Conservation (phyloP, 768 basidiomycete species). For the Psilocybe cubensis region DNA sequence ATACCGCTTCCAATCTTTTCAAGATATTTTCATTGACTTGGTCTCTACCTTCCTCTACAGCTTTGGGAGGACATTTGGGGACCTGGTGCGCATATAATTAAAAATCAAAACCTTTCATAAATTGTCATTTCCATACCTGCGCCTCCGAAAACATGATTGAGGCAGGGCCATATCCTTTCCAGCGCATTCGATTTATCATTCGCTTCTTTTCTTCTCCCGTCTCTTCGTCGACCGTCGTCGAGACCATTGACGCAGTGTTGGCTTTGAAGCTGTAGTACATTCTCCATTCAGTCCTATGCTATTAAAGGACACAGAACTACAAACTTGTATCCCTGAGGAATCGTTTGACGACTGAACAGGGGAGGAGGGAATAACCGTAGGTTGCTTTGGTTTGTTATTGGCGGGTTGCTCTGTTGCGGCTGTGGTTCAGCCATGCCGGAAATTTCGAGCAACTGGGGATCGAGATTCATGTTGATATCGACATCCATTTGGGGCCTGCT, state of each 20-base stretch:
- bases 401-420: constrained; percentile 9
- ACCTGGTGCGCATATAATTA: constrained; percentile 40
- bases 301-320: constrained; percentile 14
- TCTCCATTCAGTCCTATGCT: background rate
- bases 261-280: constrained; percentile 64
- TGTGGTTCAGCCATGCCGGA: constrained; percentile 3
- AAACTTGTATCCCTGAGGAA: constrained; percentile 84
- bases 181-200: constrained; percentile 84
- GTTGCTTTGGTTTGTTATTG: constrained; percentile 45
- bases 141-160: constrained; percentile 69
- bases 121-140: constrained; percentile 30
- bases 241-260: constrained; percentile 72
- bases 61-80: constrained; percentile 65
- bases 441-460: constrained; percentile 45
- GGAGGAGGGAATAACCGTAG: constrained; percentile 87
- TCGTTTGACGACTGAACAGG: constrained; percentile 79
- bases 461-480: constrained; percentile 43
- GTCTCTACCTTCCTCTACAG: constrained; percentile 62
- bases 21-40: constrained; percentile 59
- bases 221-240: constrained; percentile 68
- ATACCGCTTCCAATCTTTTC: constrained; percentile 58
- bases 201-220: constrained; percentile 84
- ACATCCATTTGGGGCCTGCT: constrained; percentile 5
- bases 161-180: constrained; percentile 81
- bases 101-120: background rate